phyloP scores from a whole-genome alignment of 441 rosid species.

The Isatis lusitanica region DNA sequence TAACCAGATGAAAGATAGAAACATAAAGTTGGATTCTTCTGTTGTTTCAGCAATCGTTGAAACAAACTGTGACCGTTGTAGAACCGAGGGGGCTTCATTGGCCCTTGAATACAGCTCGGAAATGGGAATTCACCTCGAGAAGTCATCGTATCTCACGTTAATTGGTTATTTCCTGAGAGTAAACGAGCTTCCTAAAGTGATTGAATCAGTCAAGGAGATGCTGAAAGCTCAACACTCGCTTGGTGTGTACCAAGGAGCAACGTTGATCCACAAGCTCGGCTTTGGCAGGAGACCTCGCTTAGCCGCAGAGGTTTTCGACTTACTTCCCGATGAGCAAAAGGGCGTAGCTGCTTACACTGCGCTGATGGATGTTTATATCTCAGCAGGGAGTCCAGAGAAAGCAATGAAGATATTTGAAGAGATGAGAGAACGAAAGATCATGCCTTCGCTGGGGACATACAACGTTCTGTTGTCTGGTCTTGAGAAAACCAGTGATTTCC shows the following conservation, averaged over 20 bases:
- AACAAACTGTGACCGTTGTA: conserved; percentile 42
- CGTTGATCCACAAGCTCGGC: conserved; percentile 68
- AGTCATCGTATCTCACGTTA: conserved; percentile 56
- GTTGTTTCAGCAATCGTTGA: conserved; percentile 54
- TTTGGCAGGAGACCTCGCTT: conserved; percentile 63
- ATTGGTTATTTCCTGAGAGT: conserved; percentile 57
- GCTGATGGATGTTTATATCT: conserved; percentile 60
- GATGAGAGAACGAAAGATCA: conserved; percentile 55
- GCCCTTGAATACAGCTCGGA: conserved; percentile 60
- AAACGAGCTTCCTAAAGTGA: conserved; percentile 43
- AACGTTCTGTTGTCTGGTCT: conserved; percentile 67
- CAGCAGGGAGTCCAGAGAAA: conserved; percentile 73
- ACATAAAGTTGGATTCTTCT: conserved; percentile 43
- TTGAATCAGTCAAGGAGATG: conserved; percentile 56
- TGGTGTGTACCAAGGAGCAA: conserved; percentile 61
- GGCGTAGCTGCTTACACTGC: conserved; percentile 74
- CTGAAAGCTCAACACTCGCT: conserved; percentile 52
- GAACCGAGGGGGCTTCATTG: conserved; percentile 59
- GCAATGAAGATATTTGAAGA: conserved; percentile 58
- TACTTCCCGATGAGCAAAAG: conserved; percentile 58
- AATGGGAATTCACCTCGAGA: conserved; percentile 51
- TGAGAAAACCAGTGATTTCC: conserved; percentile 51
- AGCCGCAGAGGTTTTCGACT: conserved; percentile 63
- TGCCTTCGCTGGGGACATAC: conserved; percentile 68
- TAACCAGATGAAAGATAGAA: conserved; percentile 41